Evolutionary conservation across 768 basidiomycete species (phyloP).

Genomic region (Xerocomellus chrysenteron): DNA sequence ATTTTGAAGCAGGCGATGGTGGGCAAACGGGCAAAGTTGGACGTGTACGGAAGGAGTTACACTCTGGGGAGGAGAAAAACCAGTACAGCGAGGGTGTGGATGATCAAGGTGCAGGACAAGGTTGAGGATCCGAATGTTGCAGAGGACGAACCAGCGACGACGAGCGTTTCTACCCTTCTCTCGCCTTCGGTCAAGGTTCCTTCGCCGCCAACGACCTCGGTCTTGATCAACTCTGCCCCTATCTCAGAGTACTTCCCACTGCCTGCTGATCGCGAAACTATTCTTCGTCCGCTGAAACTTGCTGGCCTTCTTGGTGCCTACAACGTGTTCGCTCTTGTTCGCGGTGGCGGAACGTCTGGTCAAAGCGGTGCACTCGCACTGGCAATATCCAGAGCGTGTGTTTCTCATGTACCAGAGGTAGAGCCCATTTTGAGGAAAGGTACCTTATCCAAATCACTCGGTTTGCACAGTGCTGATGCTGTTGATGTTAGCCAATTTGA

Average conservation of each 20-base stretch:
- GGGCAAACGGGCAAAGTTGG: slow-evolving; percentile 60
- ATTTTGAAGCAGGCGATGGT: slow-evolving; percentile 30
- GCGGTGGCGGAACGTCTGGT: too few relatives aligned
- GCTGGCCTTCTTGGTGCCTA: slow-evolving; percentile 83
- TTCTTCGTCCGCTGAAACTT: slow-evolving; percentile 81
- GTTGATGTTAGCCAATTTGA: slow-evolving; percentile 63
- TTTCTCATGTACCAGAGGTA: slow-evolving; percentile 66
- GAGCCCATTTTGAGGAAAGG: slow-evolving; percentile 64
- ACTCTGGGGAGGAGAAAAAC: slow-evolving; percentile 87
- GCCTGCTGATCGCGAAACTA: slow-evolving; percentile 73
- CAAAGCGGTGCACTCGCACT: slow-evolving; percentile 45
- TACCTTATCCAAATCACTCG: slow-evolving; percentile 24
- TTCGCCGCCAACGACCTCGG: slow-evolving; percentile 52
- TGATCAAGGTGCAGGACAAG: slow-evolving; percentile 61
- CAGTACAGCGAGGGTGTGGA: slow-evolving; percentile 89
- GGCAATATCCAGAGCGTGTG: slow-evolving; percentile 73
- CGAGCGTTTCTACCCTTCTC: slow-evolving; percentile 17
- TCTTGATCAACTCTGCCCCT: slow-evolving; percentile 85
- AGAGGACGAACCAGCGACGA: slow-evolving; percentile 1
- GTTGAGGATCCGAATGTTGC: slow-evolving; percentile 23
- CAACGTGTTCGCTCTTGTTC: slow-evolving; percentile 66
- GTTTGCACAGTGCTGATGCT: neutral
- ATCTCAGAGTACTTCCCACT: slow-evolving; percentile 76
- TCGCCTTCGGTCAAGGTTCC: slow-evolving; percentile 18
- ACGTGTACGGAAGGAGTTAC: slow-evolving; percentile 81